Conservation (phyloP, 306 rosid species). For the Phaseolus lunatus region DNA sequence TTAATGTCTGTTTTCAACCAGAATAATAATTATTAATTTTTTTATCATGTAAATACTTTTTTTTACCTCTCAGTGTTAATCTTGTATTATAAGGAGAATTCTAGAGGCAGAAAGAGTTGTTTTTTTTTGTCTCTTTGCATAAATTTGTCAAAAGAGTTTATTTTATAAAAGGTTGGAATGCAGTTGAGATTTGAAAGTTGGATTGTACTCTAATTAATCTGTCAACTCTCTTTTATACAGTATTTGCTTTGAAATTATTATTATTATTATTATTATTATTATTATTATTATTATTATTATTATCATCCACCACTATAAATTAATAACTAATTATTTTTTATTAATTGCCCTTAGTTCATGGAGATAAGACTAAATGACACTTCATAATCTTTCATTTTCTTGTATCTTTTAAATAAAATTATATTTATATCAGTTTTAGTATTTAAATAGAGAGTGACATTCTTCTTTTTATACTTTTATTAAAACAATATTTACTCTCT, state of each 20-base stretch:
- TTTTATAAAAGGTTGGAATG: not conserved
- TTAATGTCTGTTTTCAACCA: not conserved
- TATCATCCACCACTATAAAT: not conserved
- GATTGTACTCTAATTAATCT: not conserved
- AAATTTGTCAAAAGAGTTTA: conserved; percentile 5
- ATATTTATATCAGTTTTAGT: too few relatives aligned
- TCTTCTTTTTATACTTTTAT: too few relatives aligned
- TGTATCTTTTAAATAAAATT: too few relatives aligned
- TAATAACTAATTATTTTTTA: not conserved
- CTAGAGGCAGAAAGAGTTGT: not conserved
- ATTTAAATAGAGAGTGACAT: too few relatives aligned
- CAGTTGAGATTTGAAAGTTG: conserved; percentile 1
- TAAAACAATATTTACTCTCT: too few relatives aligned
- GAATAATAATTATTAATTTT: not conserved
- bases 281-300: too few relatives aligned
- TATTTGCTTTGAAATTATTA: not conserved
- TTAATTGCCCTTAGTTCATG: too few relatives aligned
- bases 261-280: too few relatives aligned
- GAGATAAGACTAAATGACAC: too few relatives aligned
- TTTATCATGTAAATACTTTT: not conserved
- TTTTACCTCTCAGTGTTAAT: not conserved
- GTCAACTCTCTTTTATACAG: not conserved
- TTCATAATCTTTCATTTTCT: too few relatives aligned
- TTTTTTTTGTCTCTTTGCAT: conserved; percentile 8
- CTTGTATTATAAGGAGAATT: conserved; percentile 23